Evolutionary conservation across 164 flowering plant species (phyloP), one percentile per base, ranked within the genome.

Genomic region (Cinnamomum chago): DNA sequence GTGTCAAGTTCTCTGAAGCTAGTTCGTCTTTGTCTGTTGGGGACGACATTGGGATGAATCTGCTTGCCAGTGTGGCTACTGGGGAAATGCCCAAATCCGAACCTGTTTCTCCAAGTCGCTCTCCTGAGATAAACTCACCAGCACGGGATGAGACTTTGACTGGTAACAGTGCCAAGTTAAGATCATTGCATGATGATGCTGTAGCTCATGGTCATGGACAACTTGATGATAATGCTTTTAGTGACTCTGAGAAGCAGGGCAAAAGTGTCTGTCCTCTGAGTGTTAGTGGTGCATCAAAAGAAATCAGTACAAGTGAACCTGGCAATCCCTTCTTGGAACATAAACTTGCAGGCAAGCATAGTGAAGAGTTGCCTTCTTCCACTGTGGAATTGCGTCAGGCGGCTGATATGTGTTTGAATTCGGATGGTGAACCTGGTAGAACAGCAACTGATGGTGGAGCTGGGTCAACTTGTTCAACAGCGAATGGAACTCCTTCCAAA

Each of bases 11-110:
- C 68, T 81, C 84, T 74, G 84, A 83, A 78, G 77, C 88, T 17
- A 82, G 80, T 78, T 75, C 83, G 17, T 76, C 87, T 22, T 18
- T 82, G 58, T 77, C 90, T 7, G 82, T 71, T 71, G 92, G 81
- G 30, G 98, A 93, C 83, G 97, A 90, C 81, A 81, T 80, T 74
- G 98, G 98, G 47, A 95, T 95, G 92, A 89, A 91, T 81, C 78
- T 95, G 69, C 97, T 95, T 81, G 97, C 97, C 28, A 92, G 89
- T 91, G 97, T 91, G 73, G 98, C 98, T 76, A 88, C 97, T 74
- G 95, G 90, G 70, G 95, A 93, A 80, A 88, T 92, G 69, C 79
- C 86, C 17, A 89, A 85, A 73, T 87, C 88, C 65, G 88, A 82
- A 2, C 33, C 72, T 40, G 81, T 47, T 75, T 84, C 90, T 24